phyloP scores from a whole-genome alignment of 2,329 filamentous ascomycete genomes.

The Fusarium scirpi region DNA sequence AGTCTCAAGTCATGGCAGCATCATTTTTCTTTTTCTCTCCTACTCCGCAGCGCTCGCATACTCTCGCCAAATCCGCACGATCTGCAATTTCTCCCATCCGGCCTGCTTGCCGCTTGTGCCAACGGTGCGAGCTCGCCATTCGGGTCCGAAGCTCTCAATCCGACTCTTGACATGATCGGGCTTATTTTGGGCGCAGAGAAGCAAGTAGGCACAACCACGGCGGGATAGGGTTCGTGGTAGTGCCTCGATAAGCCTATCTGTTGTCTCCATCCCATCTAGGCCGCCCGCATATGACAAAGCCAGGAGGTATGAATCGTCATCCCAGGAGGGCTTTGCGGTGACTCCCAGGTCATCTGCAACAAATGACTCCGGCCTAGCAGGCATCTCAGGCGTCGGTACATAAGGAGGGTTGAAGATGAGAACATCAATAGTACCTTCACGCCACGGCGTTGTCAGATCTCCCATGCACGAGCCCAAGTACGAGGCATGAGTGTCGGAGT shows the following conservation, averaged over 20 bases:
- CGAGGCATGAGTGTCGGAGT: conserved; percentile 55
- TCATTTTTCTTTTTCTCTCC: background rate
- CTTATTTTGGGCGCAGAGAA: conserved; percentile 91
- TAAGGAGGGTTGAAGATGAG: conserved; percentile 98
- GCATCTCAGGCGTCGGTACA: conserved; percentile 85
- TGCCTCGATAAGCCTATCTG: conserved; percentile 78
- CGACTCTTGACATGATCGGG: conserved; percentile 77
- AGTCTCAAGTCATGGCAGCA: conserved; percentile 29
- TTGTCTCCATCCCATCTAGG: conserved; percentile 92
- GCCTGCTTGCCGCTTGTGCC: conserved; percentile 86
- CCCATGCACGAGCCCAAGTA: conserved; percentile 77
- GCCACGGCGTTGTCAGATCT: conserved; percentile 75
- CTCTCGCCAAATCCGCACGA: conserved; percentile 85
- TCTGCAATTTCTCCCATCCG: conserved; percentile 94
- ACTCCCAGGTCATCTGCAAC: conserved; percentile 41
- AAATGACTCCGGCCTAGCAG: conserved; percentile 59
- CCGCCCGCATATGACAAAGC: conserved; percentile 91
- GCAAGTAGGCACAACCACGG: conserved; percentile 85
- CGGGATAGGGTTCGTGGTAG: conserved; percentile 73
- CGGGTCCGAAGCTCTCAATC: conserved; percentile 63
- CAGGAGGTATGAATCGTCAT: conserved; percentile 85
- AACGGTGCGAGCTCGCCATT: conserved; percentile 82
- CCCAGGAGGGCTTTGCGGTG: conserved; percentile 66
- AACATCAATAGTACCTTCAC: conserved; percentile 74
- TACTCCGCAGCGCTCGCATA: conserved; percentile 8